Conservation (phyloP, 2,329 filamentous ascomycete species). For the Diplodia corticola region DNA sequence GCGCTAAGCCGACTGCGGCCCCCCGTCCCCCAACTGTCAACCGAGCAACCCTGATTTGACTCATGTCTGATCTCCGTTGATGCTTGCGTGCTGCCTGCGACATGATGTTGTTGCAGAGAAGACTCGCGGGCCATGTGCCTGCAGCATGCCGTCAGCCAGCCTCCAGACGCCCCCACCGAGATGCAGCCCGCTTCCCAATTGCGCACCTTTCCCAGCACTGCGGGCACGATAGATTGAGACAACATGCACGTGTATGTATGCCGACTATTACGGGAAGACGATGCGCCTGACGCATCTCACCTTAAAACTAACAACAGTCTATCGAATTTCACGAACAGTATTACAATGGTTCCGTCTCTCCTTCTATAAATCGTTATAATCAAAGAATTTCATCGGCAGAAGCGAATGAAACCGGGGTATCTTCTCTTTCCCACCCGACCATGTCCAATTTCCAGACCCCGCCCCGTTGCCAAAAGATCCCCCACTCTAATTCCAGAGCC, state of each 20-base stretch:
- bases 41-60: neutral
- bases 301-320: neutral
- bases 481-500: neutral
- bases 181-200: neutral
- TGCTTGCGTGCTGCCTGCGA: neutral
- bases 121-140: no score
- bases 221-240: neutral
- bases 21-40: neutral
- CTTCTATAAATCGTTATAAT: neutral
- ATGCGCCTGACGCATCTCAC: neutral
- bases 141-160: conserved; percentile 3
- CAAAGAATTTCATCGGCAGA: neutral
- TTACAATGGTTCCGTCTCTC: neutral
- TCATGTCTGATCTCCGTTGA: neutral
- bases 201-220: neutral
- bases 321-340: no score
- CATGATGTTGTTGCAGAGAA: neutral
- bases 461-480: neutral
- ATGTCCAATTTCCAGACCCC: neutral
- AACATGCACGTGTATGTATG: no score
- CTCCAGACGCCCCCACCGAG: neutral
- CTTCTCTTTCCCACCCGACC: neutral
- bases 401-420: conserved; percentile 16
- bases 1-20: conserved; percentile 18
- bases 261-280: neutral